Conservation (phyloP, 805 yeast genomes). For the Hanseniaspora hatyaiensis region DNA sequence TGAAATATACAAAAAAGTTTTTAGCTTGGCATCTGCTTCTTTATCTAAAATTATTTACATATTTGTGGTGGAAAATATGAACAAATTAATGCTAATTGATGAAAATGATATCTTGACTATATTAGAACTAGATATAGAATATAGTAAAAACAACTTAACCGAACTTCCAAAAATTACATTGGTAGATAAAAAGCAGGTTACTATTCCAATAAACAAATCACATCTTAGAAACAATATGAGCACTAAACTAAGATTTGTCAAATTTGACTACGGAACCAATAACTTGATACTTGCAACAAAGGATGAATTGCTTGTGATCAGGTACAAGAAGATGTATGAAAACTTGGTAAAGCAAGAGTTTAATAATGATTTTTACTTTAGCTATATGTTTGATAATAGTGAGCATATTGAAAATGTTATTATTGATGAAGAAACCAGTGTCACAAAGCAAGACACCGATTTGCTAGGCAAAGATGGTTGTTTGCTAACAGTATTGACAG, state of each 20-base stretch:
- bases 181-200: not conserved
- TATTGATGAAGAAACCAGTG: slow-evolving; percentile 26
- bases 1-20: slow-evolving; percentile 5
- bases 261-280: slow-evolving; percentile 29
- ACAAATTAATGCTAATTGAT: slow-evolving; percentile 12
- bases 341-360: not conserved
- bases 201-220: not conserved
- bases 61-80: slow-evolving; percentile 1
- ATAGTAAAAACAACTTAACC: not conserved
- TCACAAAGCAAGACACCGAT: slow-evolving; percentile 22
- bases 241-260: slow-evolving; percentile 21
- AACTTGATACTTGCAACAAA: slow-evolving; percentile 19
- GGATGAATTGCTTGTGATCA: slow-evolving; percentile 24
- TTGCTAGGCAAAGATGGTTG: slow-evolving; percentile 30
- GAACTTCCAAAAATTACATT: not conserved
- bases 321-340: slow-evolving; percentile 22
- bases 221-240: not conserved
- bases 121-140: not conserved
- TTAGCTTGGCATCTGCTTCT: not conserved
- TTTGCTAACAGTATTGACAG: slow-evolving; percentile 24
- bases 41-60: slow-evolving; percentile 1
- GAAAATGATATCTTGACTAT: not conserved
- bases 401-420: slow-evolving; percentile 18
- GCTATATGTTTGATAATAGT: slow-evolving; percentile 16
- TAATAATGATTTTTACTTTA: slow-evolving; percentile 17